Conservation (phyloP, 208 protist species). For the Tritrichomonas musculus region DNA sequence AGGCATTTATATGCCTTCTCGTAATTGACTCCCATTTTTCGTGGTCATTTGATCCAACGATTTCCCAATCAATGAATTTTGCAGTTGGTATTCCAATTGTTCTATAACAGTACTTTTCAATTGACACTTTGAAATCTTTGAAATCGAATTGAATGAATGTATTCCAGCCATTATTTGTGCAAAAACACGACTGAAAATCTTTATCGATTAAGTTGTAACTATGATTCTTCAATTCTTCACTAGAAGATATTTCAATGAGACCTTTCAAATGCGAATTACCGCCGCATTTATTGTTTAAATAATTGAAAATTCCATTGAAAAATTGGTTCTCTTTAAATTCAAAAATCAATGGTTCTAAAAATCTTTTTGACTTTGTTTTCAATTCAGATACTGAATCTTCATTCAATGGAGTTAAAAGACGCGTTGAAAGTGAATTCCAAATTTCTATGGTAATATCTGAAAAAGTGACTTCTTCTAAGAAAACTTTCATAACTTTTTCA, state of each 20-base stretch:
- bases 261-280: not conserved
- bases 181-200: not conserved
- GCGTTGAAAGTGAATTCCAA: too few species aligned
- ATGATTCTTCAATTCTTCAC: not conserved
- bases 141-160: constrained; percentile 22
- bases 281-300: not conserved
- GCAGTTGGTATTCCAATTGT: not conserved
- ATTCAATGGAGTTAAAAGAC: too few species aligned
- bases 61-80: not conserved
- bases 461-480: too few species aligned
- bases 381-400: too few species aligned
- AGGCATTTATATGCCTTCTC: not conserved
- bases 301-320: not conserved
- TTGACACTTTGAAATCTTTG: not conserved
- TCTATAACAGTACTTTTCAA: not conserved
- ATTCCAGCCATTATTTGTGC: not conserved
- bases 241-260: not conserved
- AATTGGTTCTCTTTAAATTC: too few species aligned
- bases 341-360: too few species aligned
- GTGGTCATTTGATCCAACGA: not conserved
- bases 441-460: too few species aligned
- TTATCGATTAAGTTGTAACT: not conserved
- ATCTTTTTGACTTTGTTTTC: too few species aligned
- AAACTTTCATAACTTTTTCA: too few species aligned
- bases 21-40: not conserved